These are phyloP conservation scores for Aspergillus incahuasiensis DNA, from an alignment of 495 filamentous ascomycete species.

Conservation along the genomic window DNA sequence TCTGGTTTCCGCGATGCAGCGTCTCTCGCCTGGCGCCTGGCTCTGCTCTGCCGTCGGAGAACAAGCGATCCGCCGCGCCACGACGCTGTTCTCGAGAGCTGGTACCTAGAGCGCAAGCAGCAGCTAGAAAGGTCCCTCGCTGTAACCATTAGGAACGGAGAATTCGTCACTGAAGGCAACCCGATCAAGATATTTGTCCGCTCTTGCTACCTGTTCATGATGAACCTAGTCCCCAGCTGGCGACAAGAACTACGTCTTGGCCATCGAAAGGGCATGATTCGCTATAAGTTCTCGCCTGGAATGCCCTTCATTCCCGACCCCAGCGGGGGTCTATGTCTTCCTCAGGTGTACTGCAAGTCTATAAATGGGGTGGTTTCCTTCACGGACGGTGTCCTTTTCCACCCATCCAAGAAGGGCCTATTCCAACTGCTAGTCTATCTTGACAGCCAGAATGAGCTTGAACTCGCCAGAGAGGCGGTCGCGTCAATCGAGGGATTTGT, in stretches of 20 bases:
- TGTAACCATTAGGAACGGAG: slow-evolving; percentile 30
- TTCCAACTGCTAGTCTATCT: slow-evolving; percentile 29
- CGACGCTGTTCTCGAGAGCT: slow-evolving; percentile 23
- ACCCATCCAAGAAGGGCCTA: slow-evolving; percentile 10
- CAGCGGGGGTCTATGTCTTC: slow-evolving; percentile 28
- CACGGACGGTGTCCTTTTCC: slow-evolving; percentile 28
- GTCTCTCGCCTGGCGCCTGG: slow-evolving; percentile 46
- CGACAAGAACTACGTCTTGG: slow-evolving; percentile 25
- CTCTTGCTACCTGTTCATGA: slow-evolving; percentile 29
- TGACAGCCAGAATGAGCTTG: slow-evolving; percentile 3
- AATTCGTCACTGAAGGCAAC: slow-evolving; percentile 26
- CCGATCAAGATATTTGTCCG: slow-evolving; percentile 28
- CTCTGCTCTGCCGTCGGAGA: slow-evolving; percentile 22
- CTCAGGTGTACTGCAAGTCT: slow-evolving; percentile 30
- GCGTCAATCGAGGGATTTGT: slow-evolving; percentile 14
- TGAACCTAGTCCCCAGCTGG: slow-evolving; percentile 30
- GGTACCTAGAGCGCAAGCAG: slow-evolving; percentile 40
- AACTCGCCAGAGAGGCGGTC: slow-evolving; percentile 1
- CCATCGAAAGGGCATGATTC: slow-evolving; percentile 19
- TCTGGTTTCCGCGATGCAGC: slow-evolving; percentile 24
- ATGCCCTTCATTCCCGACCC: slow-evolving; percentile 31
- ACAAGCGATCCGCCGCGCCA: slow-evolving; percentile 4
- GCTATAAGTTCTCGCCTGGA: slow-evolving; percentile 21
- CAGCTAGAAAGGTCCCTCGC: slow-evolving; percentile 33
- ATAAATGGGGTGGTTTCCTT: slow-evolving; percentile 10